Conservation (phyloP, 2,329 filamentous ascomycete species). For the Ophiostoma perfectum region DNA sequence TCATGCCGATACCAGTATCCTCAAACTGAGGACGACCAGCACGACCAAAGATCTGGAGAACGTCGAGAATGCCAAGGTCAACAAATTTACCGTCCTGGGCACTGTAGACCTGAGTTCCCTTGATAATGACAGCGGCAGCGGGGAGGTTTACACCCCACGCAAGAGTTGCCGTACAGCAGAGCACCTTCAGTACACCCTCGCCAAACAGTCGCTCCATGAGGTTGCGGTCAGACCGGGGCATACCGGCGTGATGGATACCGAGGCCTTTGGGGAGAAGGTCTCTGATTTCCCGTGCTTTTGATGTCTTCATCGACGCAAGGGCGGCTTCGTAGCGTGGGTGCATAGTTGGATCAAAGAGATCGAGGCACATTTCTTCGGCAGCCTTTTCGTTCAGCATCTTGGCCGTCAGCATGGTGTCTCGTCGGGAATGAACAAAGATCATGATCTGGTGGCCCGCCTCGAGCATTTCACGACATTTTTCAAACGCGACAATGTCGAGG, state of each 20-base stretch:
- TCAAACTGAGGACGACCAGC: conserved; percentile 97
- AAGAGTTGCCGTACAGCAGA: conserved; percentile 95
- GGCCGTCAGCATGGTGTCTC: conserved; percentile 86
- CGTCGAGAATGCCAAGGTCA: conserved; percentile 91
- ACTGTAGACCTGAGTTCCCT: conserved; percentile 95
- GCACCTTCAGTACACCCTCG: conserved; percentile 89
- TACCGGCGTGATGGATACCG: conserved; percentile 93
- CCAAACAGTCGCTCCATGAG: conserved; percentile 89
- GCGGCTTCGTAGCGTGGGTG: conserved; percentile 79
- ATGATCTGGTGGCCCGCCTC: conserved; percentile 91
- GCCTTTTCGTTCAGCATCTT: conserved; percentile 83
- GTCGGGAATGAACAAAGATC: conserved; percentile 97
- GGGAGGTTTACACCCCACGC: conserved; percentile 99
- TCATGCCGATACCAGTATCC: conserved; percentile 96
- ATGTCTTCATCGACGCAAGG: conserved; percentile 76
- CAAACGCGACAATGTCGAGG: conserved; percentile 78
- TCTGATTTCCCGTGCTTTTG: conserved; percentile 77
- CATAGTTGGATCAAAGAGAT: conserved; percentile 74
- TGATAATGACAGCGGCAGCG: conserved; percentile 94
- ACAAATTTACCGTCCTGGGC: conserved; percentile 95
- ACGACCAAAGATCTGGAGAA: conserved; percentile 96
- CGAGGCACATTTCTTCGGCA: conserved; percentile 67
- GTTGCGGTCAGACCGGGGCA: conserved; percentile 90
- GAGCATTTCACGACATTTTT: conserved; percentile 93
- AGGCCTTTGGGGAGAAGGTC: conserved; percentile 87